phyloP scores from a whole-genome alignment of 495 filamentous ascomycete species.

The Trichoderma asperelloides region DNA sequence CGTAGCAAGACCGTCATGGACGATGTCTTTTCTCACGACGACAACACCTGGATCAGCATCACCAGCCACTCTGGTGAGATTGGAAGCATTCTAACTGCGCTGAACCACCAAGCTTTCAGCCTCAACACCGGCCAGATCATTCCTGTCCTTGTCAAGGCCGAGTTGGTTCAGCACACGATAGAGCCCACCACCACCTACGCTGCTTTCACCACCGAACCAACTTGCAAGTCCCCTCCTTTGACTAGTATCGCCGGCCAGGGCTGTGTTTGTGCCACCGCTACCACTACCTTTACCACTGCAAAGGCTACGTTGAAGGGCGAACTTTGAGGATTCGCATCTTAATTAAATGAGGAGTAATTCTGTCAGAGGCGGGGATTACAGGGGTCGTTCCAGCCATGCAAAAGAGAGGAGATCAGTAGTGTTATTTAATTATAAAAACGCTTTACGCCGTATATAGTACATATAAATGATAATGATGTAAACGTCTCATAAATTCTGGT shows the following conservation, averaged over 20 bases:
- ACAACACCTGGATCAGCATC: conserved; percentile 20
- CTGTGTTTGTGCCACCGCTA: not conserved
- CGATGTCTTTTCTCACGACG: conserved; percentile 22
- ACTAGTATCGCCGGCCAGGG: not conserved
- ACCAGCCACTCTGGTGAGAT: conserved; percentile 26
- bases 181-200: not conserved
- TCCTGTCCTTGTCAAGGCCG: conserved; percentile 4
- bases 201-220: not conserved
- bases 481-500: too few species aligned
- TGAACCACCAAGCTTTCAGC: conserved; percentile 1
- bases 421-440: not conserved
- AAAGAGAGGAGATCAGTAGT: not conserved
- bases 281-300: not conserved
- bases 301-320: not conserved
- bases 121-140: conserved; percentile 1
- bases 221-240: not conserved
- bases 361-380: too few species aligned
- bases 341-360: not conserved
- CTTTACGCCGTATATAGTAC: not conserved
- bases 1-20: conserved; percentile 20
- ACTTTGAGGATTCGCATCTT: not conserved
- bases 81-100: conserved; percentile 16
- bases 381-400: too few species aligned
- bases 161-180: not conserved
- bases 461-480: too few species aligned